Percentiles rank a stretch among this genome's conserved stretches.
phyloP scores from a whole-genome alignment of 2,329 filamentous ascomycete species.

The Onygena corvina region DNA sequence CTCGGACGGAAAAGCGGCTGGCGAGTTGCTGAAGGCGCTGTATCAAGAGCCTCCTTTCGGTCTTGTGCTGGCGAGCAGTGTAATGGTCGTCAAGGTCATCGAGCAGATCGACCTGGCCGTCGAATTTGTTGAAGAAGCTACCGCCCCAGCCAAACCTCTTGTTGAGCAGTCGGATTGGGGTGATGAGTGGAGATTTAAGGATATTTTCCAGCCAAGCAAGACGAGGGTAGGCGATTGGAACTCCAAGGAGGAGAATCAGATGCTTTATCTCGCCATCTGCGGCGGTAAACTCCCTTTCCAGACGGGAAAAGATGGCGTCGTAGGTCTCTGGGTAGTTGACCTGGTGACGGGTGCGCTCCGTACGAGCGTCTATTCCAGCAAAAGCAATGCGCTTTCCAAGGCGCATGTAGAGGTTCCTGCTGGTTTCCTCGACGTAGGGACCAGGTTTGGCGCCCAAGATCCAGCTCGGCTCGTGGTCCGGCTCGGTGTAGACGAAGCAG shows the following conservation, averaged over 20 bases:
- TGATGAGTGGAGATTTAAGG: constrained; percentile 72
- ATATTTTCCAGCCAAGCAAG: constrained; percentile 96
- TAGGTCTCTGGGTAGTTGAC: constrained; percentile 69
- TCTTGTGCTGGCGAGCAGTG: constrained; percentile 82
- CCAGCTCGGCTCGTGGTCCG: constrained; percentile 55
- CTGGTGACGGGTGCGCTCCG: constrained; percentile 77
- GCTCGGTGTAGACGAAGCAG: constrained; percentile 55
- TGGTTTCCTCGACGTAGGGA: constrained; percentile 51
- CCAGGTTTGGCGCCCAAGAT: constrained; percentile 65
- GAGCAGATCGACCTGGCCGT: constrained; percentile 57
- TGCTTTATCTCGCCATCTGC: constrained; percentile 49
- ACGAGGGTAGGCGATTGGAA: constrained; percentile 60
- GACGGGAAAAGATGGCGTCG: constrained; percentile 46
- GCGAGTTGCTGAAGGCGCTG: constrained; percentile 50
- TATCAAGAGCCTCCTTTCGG: constrained; percentile 65
- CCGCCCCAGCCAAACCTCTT: constrained; percentile 79
- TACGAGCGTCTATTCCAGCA: constrained; percentile 48
- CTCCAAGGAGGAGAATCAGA: constrained; percentile 51
- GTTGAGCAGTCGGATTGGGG: constrained; percentile 78
- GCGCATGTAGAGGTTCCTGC: constrained; percentile 51
- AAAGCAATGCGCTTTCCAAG: constrained; percentile 54
- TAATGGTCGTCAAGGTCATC: constrained; percentile 62
- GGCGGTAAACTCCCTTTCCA: constrained; percentile 41
- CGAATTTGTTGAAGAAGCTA: constrained; percentile 83
- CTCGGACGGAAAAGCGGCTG: constrained; percentile 43